Evolutionary conservation across 1,284 basidiomycete species (phyloP), one percentile per base, ranked within the genome.

Genomic region (Leucoagaricus sp.): DNA sequence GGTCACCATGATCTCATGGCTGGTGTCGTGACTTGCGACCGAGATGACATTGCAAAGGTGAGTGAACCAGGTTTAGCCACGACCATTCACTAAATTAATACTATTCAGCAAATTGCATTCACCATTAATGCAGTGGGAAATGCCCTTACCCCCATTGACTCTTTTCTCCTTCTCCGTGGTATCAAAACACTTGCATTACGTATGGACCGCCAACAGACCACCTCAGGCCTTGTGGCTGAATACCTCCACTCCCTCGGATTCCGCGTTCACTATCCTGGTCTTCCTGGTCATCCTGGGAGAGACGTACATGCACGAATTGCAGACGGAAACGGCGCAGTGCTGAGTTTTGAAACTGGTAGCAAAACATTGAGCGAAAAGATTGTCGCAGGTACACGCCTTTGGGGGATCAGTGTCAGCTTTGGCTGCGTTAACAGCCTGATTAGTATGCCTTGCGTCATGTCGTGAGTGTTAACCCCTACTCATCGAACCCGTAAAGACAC

Each of bases 1-100:
- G 97, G 97, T 3, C 97, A 99, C 72, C 97, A 99, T 75, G 97
- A 99, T 71, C 85, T 99, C 60, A 99, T 99, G 97, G 97, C 97
- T 0, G 95, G 95, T 61, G 85, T 94, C 53, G 91, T 97, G 61
- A 91, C 89, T 28, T 98, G 94, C 75, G 93, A 96, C 74, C 80
- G 91, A 49, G 94, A 97, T 59, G 94, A 98, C 64, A 69, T 98
- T 46, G 91, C 90, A 60, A 91, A 95, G 81, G 91, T 92, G 60
- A 42, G 38, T 45, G 13, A 15, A 41, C 33, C 31, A 44, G 44
- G 58, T n/a, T 53, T 49, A 54, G 44, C 19, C 23, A 23, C 19
- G 28, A 17, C 17, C 13, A 12, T 6, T 46, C 15, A 15, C 58
- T 47, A 44, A 45, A 33, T 47, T 49, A 9, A 19, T 33, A 56